Evolutionary conservation across 148 eudicot species (phyloP), one percentile per base, ranked within the genome.

Genomic region (Rhododendron williamsianum): DNA sequence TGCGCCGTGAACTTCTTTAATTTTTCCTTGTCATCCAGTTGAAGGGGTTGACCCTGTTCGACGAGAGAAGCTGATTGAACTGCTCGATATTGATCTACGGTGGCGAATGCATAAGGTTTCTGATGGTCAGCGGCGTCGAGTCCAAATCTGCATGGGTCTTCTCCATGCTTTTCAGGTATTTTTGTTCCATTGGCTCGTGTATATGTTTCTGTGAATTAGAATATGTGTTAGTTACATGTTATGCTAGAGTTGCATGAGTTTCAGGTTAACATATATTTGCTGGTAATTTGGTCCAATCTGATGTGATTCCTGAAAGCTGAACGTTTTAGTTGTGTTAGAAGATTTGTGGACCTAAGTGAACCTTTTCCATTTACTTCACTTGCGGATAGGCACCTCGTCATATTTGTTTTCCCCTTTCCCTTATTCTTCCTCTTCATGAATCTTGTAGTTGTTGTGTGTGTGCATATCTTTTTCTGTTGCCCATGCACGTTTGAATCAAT

Each of bases 91-190:
- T 88, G 92, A 97, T 90, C 88, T 97, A 82, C 86, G 90, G 72
- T 97, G 99, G 98, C 91, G 99, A 56, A 97, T 97, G 99, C 99
- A 97, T 81, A 97, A 97, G 92, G 99, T 97, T 79, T 97, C 98
- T 86, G 98, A 97, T 95, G 99, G 99, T 38, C 99, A 97, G 90
- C 73, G 99, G 80, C 92, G 98, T 78, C 88, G 98, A 85, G 99
- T 97, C 51, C 99, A 97, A 90, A 97, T 97, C 87, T 97, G 99
- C 90, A 88, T 97, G 96, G 99, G 98, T 82, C 99, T 97, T 84
- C 99, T 97, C 87, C 93, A 92, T 88, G 96, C 98, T 69, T 97
- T 92, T 87, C 92, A 97, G 96, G 99, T 95, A 87, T 27, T 43
- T 83, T 49, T 51, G 6, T 84, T 83, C 49, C 30, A 1, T 25